Conservation (phyloP, 306 rosid genomes). For the Corylus americana region DNA sequence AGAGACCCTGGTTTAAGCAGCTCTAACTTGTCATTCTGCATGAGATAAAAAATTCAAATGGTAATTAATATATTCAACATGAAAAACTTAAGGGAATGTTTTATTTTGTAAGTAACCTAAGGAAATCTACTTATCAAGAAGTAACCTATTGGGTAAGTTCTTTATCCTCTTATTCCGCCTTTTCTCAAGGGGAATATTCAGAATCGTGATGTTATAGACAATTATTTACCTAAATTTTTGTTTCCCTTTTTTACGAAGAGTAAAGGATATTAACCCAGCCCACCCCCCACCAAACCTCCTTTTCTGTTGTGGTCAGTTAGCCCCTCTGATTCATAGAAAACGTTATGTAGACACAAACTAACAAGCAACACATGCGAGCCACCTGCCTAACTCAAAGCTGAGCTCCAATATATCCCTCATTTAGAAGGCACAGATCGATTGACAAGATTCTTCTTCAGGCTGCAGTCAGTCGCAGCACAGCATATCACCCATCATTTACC, state of each 20-base stretch:
- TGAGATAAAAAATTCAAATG: conserved; percentile 15
- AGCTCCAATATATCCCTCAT: too few relatives aligned
- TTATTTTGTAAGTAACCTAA: neutral
- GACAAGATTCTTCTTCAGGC: too few relatives aligned
- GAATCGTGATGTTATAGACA: neutral
- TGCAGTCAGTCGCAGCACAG: too few relatives aligned
- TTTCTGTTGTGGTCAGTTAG: too few relatives aligned
- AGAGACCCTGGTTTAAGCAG: conserved; percentile 84
- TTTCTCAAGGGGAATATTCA: neutral
- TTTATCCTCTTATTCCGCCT: neutral
- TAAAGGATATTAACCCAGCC: neutral
- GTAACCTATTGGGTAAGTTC: neutral
- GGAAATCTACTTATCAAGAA: too few relatives aligned
- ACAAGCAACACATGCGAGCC: too few relatives aligned
- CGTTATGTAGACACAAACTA: too few relatives aligned
- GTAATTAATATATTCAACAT: conserved; percentile 4
- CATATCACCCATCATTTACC: too few relatives aligned
- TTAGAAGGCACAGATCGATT: too few relatives aligned
- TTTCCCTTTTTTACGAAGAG: neutral
- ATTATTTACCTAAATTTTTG: neutral
- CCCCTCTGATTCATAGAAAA: too few relatives aligned
- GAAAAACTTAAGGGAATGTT: neutral
- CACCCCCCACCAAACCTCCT: neutral
- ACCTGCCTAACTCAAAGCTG: too few relatives aligned
- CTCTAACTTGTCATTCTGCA: conserved; percentile 91